Base-by-base conservation (phyloP, 805 yeast genomes). In the Sugiyamaella qingdaonensis region DNA sequence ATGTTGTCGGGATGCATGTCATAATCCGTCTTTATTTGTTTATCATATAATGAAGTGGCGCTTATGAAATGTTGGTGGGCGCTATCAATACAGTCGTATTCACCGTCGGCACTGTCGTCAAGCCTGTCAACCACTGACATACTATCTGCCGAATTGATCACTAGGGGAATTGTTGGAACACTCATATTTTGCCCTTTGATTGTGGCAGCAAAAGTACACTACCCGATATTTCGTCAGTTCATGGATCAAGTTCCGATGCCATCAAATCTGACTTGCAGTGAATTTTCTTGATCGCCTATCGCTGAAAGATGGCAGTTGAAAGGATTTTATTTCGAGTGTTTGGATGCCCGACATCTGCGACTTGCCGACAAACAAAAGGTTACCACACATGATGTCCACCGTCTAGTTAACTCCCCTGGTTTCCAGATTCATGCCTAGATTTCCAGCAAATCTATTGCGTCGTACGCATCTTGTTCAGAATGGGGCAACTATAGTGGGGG, bases 361-460 rank as follows among this genome's bases (percentile, higher is more conserved):
- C 7, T 24, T 34, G 37, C 16, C 16, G 37, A 13, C 37, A 34
- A 34, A 34, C 37, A 34, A 34, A 34, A 34, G 37, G n/a, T 14
- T 13, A 13, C n/a, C 16, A 13, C 16, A 34, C 37, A 13, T 14
- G 16, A 8, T 16, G 4, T n/a, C 13, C 7, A 11, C 11, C 24
- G 43, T 39, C 24, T 16, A 16, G 21, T 39, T 14, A 21, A 39
- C 43, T 14, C 13, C 13, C 43, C 13, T 14, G 43, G 13, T 39
- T 16, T 11, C 43, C 21, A 39, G 43, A 39, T 39, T 39, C 43
- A 39, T 39, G 43, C 43, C 19, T 11, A 39, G 43, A 39, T 39
- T 4, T 19, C 24, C 7, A 4, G 19, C 43, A 10, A 19, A 16
- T 34, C n/a, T 34, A 5, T 9, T 34, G 37, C 5, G 39, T 13